These are phyloP conservation scores for Debaryomyces subglobosus DNA, from an alignment of 1,139 yeast species.

Conservation along the genomic window DNA sequence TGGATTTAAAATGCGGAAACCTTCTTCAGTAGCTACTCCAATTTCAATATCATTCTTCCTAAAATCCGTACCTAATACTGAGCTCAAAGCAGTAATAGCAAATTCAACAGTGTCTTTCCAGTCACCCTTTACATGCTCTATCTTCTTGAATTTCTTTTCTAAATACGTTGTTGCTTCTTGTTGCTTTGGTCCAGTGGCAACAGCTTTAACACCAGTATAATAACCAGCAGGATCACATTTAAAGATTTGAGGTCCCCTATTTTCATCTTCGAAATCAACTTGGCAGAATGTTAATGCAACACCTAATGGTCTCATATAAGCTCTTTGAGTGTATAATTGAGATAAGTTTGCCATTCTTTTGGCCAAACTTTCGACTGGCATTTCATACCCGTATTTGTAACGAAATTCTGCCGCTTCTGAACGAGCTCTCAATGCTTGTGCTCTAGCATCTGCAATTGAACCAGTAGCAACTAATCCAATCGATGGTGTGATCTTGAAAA, in stretches of 20 bases:
- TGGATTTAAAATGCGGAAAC: constrained; percentile 69
- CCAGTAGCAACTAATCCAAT: constrained; percentile 96
- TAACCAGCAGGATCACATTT: constrained; percentile 99
- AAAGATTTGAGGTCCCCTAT: constrained; percentile 84
- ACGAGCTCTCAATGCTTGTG: constrained; percentile 87
- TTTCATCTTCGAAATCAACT: constrained; percentile 71
- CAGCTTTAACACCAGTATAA: constrained; percentile 87
- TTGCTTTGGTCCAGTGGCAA: constrained; percentile 96
- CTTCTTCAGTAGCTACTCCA: constrained; percentile 79
- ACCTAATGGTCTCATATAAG: constrained; percentile 98
- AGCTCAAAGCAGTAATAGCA: constrained; percentile 83
- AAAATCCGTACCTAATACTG: constrained; percentile 89
- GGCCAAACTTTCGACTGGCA: constrained; percentile 93
- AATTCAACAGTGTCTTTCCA: constrained; percentile 90
- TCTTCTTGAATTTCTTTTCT: constrained; percentile 89
- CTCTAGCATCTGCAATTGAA: constrained; percentile 93
- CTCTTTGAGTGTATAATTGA: constrained; percentile 95
- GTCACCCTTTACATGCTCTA: constrained; percentile 71
- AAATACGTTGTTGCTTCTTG: constrained; percentile 91
- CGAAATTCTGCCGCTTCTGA: constrained; percentile 94
- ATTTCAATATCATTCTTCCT: constrained; percentile 91
- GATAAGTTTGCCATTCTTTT: constrained; percentile 95
- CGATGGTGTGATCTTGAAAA: constrained; percentile 78
- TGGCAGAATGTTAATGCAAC: constrained; percentile 89
- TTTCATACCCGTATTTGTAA: constrained; percentile 92